Percentiles rank a stretch among this genome's conserved stretches.
phyloP scores from a whole-genome alignment of 768 basidiomycete genomes.

The Macrolepiota albuminosa region DNA sequence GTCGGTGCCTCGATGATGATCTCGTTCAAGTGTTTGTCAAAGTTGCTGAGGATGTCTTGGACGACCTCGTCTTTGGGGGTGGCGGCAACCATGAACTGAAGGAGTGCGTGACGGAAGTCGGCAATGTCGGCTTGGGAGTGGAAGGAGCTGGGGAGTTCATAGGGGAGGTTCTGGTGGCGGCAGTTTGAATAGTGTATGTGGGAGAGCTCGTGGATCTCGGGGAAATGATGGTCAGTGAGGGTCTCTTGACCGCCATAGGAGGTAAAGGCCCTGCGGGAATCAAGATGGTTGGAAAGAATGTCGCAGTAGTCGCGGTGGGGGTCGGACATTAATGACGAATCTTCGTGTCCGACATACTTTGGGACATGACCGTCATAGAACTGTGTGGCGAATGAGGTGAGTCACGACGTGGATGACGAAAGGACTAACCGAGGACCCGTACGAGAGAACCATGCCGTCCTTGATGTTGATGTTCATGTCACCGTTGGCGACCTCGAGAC shows the following conservation, averaged over 20 bases:
- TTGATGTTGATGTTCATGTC: slow-evolving; percentile 93
- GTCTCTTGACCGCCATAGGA: slow-evolving; percentile 29
- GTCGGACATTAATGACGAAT: slow-evolving; percentile 23
- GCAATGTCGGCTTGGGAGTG: slow-evolving; percentile 22
- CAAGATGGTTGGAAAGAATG: slow-evolving; percentile 33
- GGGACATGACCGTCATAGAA: slow-evolving; percentile 71
- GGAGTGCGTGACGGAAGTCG: slow-evolving; percentile 53
- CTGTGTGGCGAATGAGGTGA: slow-evolving; percentile 28
- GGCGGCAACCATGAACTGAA: slow-evolving; percentile 78
- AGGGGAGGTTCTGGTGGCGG: slow-evolving; percentile 37
- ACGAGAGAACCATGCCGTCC: slow-evolving; percentile 78
- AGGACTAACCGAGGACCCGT: slow-evolving; percentile 73
- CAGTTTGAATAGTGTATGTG: slow-evolving; percentile 58
- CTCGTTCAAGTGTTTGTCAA: slow-evolving; percentile 42
- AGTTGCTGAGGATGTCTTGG: slow-evolving; percentile 44
- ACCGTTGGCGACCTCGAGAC: slow-evolving; percentile 84
- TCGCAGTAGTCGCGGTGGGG: slow-evolving; percentile 52
- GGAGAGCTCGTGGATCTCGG: slow-evolving; percentile 29
- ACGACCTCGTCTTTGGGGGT: slow-evolving; percentile 48
- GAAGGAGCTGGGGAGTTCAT: slow-evolving; percentile 24
- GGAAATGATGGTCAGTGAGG: slow-evolving; percentile 21
- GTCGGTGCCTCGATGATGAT: slow-evolving; percentile 38
- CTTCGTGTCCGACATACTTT: slow-evolving; percentile 23
- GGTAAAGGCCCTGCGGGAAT: slow-evolving; percentile 22
- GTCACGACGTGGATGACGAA: not conserved